These are phyloP conservation scores for Saccharomycopsis vini DNA, from an alignment of 805 yeast species.

Conservation along the genomic window DNA sequence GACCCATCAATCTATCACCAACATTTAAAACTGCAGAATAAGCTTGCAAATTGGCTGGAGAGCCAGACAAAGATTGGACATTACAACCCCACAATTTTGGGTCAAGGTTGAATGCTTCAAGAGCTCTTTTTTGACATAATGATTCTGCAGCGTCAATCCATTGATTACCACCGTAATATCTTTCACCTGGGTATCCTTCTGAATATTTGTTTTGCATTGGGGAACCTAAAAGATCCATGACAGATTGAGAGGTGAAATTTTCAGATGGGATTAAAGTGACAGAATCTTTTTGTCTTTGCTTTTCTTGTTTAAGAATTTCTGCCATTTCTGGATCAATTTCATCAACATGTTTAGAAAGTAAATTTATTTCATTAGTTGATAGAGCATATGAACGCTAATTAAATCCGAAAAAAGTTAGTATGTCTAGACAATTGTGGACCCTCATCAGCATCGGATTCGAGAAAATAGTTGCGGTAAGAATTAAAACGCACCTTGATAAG, in stretches of 20 bases:
- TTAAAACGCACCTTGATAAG: too few species aligned
- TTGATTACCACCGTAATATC: constrained; percentile 98
- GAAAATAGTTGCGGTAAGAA: too few species aligned
- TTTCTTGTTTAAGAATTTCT: constrained; percentile 66
- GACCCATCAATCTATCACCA: constrained; percentile 96
- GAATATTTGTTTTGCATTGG: constrained; percentile 98
- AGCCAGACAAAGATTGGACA: constrained; percentile 92
- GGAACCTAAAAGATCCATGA: constrained; percentile 92
- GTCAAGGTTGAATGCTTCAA: constrained; percentile 75
- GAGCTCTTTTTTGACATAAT: constrained; percentile 89
- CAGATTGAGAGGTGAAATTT: constrained; percentile 93
- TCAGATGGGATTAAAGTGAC: constrained; percentile 93
- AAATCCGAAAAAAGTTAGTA: too few species aligned
- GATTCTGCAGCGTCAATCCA: constrained; percentile 89
- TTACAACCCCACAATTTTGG: constrained; percentile 94
- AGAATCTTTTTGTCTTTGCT: constrained; percentile 86
- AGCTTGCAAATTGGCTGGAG: constrained; percentile 96
- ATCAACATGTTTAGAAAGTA: constrained; percentile 29
- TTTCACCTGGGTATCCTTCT: constrained; percentile 98
- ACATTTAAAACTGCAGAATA: constrained; percentile 93
- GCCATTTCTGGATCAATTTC: constrained; percentile 79
- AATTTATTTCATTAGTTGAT: constrained; percentile 12
- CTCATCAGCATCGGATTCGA: too few species aligned
- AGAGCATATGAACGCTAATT: constrained; percentile 18
- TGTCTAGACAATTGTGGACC: too few species aligned